These are phyloP conservation scores for Pseudoneurospora amorphoporcata DNA, from an alignment of 495 filamentous ascomycete genomes.

Conservation along the genomic window DNA sequence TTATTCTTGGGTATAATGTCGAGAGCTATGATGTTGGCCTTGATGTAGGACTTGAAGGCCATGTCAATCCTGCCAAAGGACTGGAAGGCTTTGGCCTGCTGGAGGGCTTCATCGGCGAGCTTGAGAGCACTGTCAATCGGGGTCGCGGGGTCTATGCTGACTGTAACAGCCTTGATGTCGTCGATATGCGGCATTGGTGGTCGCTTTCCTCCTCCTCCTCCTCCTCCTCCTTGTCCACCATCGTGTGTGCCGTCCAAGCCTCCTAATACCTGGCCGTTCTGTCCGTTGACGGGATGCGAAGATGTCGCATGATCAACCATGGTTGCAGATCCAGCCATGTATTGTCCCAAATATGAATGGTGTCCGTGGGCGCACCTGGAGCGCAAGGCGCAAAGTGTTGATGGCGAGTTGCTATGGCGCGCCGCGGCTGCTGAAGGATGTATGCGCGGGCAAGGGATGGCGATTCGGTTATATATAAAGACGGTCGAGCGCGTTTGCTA, in stretches of 20 bases:
- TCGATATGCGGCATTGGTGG: constrained; percentile 58
- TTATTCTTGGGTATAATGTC: constrained; percentile 46
- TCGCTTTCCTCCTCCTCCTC: constrained; percentile 15
- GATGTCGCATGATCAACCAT: constrained; percentile 10
- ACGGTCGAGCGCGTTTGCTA: neutral
- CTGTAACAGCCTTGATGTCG: constrained; percentile 47
- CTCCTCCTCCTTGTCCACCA: neutral
- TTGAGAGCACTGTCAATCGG: constrained; percentile 41
- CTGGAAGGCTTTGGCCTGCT: constrained; percentile 40
- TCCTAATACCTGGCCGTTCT: neutral
- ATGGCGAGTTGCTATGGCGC: neutral
- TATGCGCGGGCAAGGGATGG: neutral
- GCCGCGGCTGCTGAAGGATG: neutral
- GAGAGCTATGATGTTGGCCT: constrained; percentile 64
- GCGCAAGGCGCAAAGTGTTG: neutral
- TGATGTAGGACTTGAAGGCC: constrained; percentile 60
- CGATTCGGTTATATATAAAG: neutral
- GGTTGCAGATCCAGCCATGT: constrained; percentile 16
- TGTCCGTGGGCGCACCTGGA: neutral
- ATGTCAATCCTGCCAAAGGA: constrained; percentile 43
- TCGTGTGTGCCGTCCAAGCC: neutral
- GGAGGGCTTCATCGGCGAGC: constrained; percentile 37
- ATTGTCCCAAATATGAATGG: neutral
- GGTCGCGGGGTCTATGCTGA: constrained; percentile 32
- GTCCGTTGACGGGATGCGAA: neutral